Evolutionary conservation across 495 filamentous ascomycete genomes (phyloP).

Genomic region (Tetracladium marchalianum): DNA sequence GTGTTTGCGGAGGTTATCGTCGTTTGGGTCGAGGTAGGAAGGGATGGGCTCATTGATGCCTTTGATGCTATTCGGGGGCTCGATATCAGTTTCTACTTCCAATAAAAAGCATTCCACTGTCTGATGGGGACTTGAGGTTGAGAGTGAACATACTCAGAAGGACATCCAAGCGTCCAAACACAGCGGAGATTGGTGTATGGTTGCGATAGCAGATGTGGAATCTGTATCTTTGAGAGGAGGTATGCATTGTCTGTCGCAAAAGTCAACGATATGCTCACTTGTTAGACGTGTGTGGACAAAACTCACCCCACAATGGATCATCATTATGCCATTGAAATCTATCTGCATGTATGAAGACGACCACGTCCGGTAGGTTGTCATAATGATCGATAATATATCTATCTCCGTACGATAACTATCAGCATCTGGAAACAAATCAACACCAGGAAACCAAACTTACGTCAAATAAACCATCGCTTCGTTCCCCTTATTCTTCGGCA

Average conservation of each 20-base stretch:
- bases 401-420: constrained; percentile 8
- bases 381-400: constrained; percentile 49
- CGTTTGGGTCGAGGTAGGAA: constrained; percentile 27
- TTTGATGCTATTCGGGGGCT: too few species aligned
- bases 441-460: constrained; percentile 32
- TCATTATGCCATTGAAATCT: constrained; percentile 42
- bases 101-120: too few species aligned
- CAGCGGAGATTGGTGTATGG: constrained; percentile 61
- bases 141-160: constrained; percentile 20
- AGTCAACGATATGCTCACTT: not conserved
- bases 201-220: constrained; percentile 39
- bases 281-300: not conserved
- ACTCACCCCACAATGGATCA: not conserved
- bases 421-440: not conserved
- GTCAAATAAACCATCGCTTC: constrained; percentile 49
- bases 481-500: constrained; percentile 39
- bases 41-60: constrained; percentile 1
- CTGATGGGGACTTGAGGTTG: too few species aligned
- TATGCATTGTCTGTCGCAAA: constrained; percentile 22
- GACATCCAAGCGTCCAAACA: constrained; percentile 51
- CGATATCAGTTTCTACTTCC: too few species aligned
- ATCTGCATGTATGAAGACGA: constrained; percentile 44
- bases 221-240: constrained; percentile 41
- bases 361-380: constrained; percentile 39
- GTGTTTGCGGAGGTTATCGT: constrained; percentile 32